Base-by-base conservation (phyloP, 2,329 filamentous ascomycete genomes). In the Eutypa lata region DNA sequence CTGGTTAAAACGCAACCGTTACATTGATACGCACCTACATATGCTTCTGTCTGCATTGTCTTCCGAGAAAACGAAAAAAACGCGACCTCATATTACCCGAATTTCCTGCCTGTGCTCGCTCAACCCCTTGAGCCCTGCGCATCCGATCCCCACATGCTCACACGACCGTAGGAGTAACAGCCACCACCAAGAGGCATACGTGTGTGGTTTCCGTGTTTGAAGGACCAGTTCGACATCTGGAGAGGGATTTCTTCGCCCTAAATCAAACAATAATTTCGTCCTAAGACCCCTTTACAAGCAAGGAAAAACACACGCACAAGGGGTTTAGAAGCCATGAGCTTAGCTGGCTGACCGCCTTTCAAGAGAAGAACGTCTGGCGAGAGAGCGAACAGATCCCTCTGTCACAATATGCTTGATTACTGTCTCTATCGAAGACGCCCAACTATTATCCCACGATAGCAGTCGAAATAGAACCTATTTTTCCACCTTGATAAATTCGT, bases 361-460 rank as follows among this genome's bases (percentile, higher is more conserved):
- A 16, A 37, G 22, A 52, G 44, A 57, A 54, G 50, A 55, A 58
- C 37, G 50, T 28, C 42, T 45, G 21, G 16, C 46, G 50, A 49
- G 42, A 46, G 52, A 50, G 7, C 55, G 47, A 55, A 54, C 52
- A 44, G 51, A n/a, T 28, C 43, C 47, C 28, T 53, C 49, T 24
- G 49, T 53, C 49, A 53, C 56, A 66, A 63, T 55, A 67, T 67
- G 65, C 52, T 59, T 54, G 55, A 59, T 53, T 46, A 50, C 56
- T 56, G 52, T 57, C 55, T 62, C 49, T 57, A 61, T 60, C 60
- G 59, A 61, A 61, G 59, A 65, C 65, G 60, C 54, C 63, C 65
- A 51, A 65, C 63, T 55, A 67, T 67, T 52, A 66, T 67, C 50
- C 65, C 42, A 45, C 42, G 42, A 24, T 45, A 45, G 42, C 42